These are phyloP conservation scores for Polytrichum formosum DNA, from an alignment of 225 moss, liverwort and hornwort genomes.

Conservation along the genomic window DNA sequence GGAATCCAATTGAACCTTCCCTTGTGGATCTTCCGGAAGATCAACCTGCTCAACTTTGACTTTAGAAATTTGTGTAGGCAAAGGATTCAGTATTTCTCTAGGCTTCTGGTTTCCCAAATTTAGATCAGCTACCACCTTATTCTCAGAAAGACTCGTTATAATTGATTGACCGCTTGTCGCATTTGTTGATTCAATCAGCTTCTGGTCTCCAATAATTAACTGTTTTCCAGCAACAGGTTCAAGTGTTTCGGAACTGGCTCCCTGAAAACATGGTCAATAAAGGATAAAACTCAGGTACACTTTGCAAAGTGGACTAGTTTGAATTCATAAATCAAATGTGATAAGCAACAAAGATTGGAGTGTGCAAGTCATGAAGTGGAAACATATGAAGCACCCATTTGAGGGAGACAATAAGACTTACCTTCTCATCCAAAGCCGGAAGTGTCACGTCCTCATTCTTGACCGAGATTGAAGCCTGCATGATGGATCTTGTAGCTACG, in stretches of 20 bases:
- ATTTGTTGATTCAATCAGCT: slow-evolving; percentile 15
- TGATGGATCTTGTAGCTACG: slow-evolving; percentile 16
- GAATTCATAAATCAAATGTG: neutral
- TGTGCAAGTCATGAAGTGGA: neutral
- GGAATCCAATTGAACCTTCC: slow-evolving; percentile 13
- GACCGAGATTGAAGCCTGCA: slow-evolving; percentile 24
- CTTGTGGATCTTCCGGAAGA: slow-evolving; percentile 13
- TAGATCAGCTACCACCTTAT: slow-evolving; percentile 20
- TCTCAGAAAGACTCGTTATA: neutral
- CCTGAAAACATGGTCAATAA: slow-evolving; percentile 32
- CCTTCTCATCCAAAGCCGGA: slow-evolving; percentile 33
- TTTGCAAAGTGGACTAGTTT: neutral
- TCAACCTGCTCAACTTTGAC: slow-evolving; percentile 29
- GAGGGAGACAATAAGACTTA: slow-evolving; percentile 11
- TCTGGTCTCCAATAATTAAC: slow-evolving; percentile 14
- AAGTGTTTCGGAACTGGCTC: slow-evolving; percentile 17
- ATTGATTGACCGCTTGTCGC: neutral
- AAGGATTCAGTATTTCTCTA: slow-evolving; percentile 15
- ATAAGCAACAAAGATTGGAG: neutral
- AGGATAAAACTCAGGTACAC: neutral
- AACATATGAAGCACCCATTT: neutral
- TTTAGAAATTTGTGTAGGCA: slow-evolving; percentile 8
- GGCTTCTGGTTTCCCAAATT: slow-evolving; percentile 11
- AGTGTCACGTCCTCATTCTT: slow-evolving; percentile 39
- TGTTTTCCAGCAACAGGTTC: slow-evolving; percentile 20